Base-by-base conservation (phyloP, 331 rosid species). In the Pyrus hybrid region DNA sequence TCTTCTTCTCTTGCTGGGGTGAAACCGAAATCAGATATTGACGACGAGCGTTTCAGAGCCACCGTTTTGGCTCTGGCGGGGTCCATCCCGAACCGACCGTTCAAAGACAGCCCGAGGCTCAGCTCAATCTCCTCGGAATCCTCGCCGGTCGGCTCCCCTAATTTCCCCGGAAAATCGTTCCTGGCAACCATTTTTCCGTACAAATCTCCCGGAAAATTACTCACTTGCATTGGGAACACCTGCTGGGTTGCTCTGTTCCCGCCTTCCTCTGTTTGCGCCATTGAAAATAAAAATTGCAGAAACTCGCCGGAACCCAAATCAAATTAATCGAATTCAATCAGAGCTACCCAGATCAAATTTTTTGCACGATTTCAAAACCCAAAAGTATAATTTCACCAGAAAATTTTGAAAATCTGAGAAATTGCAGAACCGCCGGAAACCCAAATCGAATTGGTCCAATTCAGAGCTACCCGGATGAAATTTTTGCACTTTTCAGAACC, bases 11-110 rank as follows among this genome's bases (percentile, higher is more conserved):
- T 76, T 4, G n/a, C 29, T 1, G 79, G 74, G 51, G 73, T 76
- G 35, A 17, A 49, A 2, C 51, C 28, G 63, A 82, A 87, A 76
- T 88, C 91, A 0, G 96, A 78, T 47, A 85, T 76, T 2, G 97
- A 92, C 2, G 90, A 62, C 2, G 93, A 85, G 18, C 96, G 83
- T 71, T 71, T 81, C 5, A 81, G 77, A 37, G 71, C 76, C 17
- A 86, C 78, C 77, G 62, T 81, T 70, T 84, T 80, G 23, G 89
- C 85, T 47, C 84, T 81, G 0, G 57, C 57, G 10, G 93, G 97
- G 90, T 92, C 93, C 12, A 84, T 77, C 62, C 97, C 97, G 11
- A 92, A 90, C 63, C 90, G 81, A 53, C 97, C 97, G 28, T 92
- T 90, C 79, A 81, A 47, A 2, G 97, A 92, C 23, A 92, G 91